Percentiles rank a stretch among this genome's conserved stretches.
Conservation (phyloP, 768 basidiomycete genomes). For the Daedaleopsis sinensis region DNA sequence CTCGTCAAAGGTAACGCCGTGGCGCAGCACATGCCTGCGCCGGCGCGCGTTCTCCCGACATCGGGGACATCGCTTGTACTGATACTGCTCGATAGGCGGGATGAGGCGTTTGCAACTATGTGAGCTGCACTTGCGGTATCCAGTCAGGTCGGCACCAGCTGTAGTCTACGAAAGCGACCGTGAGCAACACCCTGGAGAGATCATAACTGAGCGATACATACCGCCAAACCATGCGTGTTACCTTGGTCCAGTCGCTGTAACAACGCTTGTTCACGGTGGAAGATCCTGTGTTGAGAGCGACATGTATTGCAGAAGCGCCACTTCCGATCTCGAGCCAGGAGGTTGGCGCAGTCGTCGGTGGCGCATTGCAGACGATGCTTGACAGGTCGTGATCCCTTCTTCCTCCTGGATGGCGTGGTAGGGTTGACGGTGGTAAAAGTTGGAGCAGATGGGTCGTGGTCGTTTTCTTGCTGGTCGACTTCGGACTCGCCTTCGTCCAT, state of each 20-base stretch:
- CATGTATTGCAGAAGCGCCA: constrained; percentile 25
- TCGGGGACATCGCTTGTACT: constrained; percentile 22
- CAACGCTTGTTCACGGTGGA: not conserved
- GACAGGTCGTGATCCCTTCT: not conserved
- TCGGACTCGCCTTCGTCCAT: constrained; percentile 19
- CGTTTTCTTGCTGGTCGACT: constrained; percentile 16
- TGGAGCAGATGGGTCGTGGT: constrained; percentile 3
- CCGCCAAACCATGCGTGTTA: not conserved
- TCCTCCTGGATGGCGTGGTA: not conserved
- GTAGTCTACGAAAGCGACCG: not conserved
- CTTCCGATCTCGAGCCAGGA: constrained; percentile 16
- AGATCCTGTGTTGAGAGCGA: not conserved
- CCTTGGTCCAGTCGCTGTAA: not conserved
- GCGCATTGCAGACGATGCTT: constrained; percentile 19
- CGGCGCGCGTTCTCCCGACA: constrained; percentile 24
- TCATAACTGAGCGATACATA: too few relatives aligned
- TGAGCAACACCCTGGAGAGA: not conserved
- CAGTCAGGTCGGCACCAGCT: constrained; percentile 1
- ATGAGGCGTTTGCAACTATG: constrained; percentile 21
- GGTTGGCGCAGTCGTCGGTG: constrained; percentile 23
- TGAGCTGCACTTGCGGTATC: constrained; percentile 21
- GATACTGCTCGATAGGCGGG: constrained; percentile 19
- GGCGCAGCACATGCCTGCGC: not conserved
- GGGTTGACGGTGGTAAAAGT: not conserved
- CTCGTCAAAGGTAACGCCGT: not conserved